phyloP scores from a whole-genome alignment of 768 basidiomycete genomes.

The Mycena chlorophos region DNA sequence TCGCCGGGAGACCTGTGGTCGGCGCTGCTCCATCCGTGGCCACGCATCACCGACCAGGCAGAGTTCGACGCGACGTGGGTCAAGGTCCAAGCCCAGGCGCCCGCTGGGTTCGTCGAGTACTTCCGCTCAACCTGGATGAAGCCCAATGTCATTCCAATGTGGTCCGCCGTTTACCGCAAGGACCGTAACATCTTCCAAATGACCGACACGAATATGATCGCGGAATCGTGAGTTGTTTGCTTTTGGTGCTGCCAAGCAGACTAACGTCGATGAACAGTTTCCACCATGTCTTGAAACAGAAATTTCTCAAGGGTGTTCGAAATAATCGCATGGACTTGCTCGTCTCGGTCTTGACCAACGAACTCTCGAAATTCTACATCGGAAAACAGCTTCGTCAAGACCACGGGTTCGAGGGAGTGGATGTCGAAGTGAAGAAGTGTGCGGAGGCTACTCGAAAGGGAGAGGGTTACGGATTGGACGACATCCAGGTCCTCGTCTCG shows the following conservation, averaged over 20 bases:
- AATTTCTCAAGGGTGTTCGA: conserved; percentile 24
- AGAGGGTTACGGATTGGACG: conserved; percentile 4
- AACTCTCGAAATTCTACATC: conserved; percentile 21
- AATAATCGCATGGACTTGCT: conserved; percentile 28
- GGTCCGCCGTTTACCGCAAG: conserved; percentile 25
- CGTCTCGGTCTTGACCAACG: conserved; percentile 15
- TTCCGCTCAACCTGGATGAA: conserved; percentile 24
- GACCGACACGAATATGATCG: conserved; percentile 31
- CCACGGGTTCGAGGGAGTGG: conserved; percentile 24
- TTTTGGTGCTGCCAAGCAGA: background rate
- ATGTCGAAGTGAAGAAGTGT: conserved; percentile 22
- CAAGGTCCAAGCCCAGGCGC: conserved; percentile 15
- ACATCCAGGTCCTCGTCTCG: conserved; percentile 3
- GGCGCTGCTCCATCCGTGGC: conserved; percentile 22
- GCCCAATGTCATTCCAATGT: conserved; percentile 8
- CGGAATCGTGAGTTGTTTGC: conserved; percentile 16
- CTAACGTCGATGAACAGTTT: conserved; percentile 5
- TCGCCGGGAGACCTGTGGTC: background rate
- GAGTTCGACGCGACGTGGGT: conserved; percentile 23
- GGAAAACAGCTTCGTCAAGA: conserved; percentile 20
- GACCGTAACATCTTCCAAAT: conserved; percentile 12
- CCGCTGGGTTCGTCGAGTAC: conserved; percentile 17
- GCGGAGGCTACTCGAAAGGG: background rate
- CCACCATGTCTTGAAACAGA: conserved; percentile 29
- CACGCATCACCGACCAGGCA: conserved; percentile 14